Conservation (phyloP, 169 alveolate species). For the Plasmodium berghei region DNA sequence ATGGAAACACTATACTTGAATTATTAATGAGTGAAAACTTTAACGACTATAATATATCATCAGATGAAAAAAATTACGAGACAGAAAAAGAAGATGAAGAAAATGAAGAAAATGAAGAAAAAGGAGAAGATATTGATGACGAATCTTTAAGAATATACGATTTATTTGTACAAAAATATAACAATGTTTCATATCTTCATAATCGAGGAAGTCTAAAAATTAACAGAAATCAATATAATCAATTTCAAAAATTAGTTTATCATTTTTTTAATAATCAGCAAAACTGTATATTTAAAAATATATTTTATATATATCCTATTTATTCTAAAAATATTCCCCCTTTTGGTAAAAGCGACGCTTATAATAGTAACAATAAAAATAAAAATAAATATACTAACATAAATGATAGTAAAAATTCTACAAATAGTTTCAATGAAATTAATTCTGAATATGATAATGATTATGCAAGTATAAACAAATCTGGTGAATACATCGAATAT, state of each 20-base stretch:
- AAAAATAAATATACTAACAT: conserved; percentile 3
- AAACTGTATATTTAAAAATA: conserved; percentile 37
- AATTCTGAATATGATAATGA: no score
- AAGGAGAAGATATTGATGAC: conserved; percentile 13
- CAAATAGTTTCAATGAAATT: no score
- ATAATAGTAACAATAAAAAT: not conserved
- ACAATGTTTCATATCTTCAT: conserved; percentile 64
- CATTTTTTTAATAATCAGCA: conserved; percentile 34
- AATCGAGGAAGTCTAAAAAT: conserved; percentile 42
- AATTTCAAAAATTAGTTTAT: conserved; percentile 59
- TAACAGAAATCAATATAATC: conserved; percentile 43
- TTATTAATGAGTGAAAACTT: conserved; percentile 63
- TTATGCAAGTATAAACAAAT: no score
- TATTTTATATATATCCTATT: conserved; percentile 49
- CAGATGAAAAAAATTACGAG: conserved; percentile 61
- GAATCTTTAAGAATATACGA: conserved; percentile 45
- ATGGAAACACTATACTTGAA: conserved; percentile 70
- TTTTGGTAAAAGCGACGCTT: not conserved
- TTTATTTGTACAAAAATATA: conserved; percentile 52
- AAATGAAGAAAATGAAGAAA: conserved; percentile 64
- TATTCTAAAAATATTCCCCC: conserved; percentile 37
- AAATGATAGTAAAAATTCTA: no score
- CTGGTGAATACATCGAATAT: not conserved
- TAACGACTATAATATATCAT: conserved; percentile 49
- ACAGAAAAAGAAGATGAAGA: conserved; percentile 8